Evolutionary conservation across 164 flowering plant species (phyloP).

Genomic region (Vitis amurensis): DNA sequence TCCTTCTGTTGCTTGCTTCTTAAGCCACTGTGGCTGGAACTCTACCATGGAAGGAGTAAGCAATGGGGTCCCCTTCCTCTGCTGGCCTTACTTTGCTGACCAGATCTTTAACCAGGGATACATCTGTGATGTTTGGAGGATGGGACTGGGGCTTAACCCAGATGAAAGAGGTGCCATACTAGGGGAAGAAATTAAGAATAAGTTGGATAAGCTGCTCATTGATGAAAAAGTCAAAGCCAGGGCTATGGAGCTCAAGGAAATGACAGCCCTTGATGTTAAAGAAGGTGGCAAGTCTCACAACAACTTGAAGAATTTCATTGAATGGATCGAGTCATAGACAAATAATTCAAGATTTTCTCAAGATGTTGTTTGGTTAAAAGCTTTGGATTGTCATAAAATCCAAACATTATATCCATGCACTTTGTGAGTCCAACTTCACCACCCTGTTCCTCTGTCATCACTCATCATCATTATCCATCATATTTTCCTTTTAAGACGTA

Average conservation of each 20-base stretch:
- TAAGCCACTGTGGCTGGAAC: slow-evolving; percentile 73
- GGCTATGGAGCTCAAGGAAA: slow-evolving; percentile 31
- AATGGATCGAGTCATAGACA: slow-evolving; percentile 20
- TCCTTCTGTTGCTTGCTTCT: slow-evolving; percentile 53
- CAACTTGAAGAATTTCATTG: slow-evolving; percentile 15
- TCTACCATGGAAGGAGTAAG: slow-evolving; percentile 51
- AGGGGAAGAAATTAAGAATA: slow-evolving; percentile 28
- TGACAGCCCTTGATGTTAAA: slow-evolving; percentile 8
- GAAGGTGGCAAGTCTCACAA: slow-evolving; percentile 34
- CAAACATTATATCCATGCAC: too few relatives aligned
- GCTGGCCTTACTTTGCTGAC: slow-evolving; percentile 62
- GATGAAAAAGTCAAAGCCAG: slow-evolving; percentile 27
- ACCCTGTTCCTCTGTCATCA: too few relatives aligned
- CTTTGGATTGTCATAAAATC: too few relatives aligned
- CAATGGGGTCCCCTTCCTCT: slow-evolving; percentile 53
- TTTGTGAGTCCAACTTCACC: too few relatives aligned
- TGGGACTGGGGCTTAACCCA: slow-evolving; percentile 30
- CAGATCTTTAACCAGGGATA: slow-evolving; percentile 43
- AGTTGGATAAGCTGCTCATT: slow-evolving; percentile 26
- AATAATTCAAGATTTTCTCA: background rate
- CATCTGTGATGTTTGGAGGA: slow-evolving; percentile 50
- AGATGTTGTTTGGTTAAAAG: too few relatives aligned
- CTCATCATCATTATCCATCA: too few relatives aligned
- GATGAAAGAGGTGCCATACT: slow-evolving; percentile 29
- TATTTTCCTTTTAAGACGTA: too few relatives aligned